These are phyloP conservation scores for Microglena sp. DNA, from an alignment of 139 green algal genomes.

Conservation along the genomic window DNA sequence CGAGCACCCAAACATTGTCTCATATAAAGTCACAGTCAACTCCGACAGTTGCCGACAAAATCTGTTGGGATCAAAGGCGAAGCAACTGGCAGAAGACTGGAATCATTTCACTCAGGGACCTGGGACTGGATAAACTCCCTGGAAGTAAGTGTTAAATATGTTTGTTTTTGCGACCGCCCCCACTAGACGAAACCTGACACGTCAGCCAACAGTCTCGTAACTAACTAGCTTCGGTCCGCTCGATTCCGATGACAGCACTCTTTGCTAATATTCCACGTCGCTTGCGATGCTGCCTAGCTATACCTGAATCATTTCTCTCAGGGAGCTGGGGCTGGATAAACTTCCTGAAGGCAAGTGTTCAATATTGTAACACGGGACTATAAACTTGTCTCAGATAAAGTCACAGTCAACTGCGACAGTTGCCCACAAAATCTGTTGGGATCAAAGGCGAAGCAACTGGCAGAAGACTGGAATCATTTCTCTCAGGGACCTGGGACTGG, in stretches of 20 bases:
- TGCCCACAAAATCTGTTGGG: neutral
- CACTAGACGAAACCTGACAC: too few species aligned
- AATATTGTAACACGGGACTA: conserved; percentile 4
- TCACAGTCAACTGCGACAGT: neutral
- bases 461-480: conserved; percentile 44
- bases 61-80: conserved; percentile 9
- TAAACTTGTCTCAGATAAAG: neutral
- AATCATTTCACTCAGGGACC: conserved; percentile 40
- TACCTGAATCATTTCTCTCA: too few species aligned
- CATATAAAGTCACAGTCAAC: neutral
- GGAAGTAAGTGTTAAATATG: too few species aligned
- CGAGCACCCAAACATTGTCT: neutral
- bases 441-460: conserved; percentile 28
- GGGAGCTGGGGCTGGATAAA: too few species aligned
- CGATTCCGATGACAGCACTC: too few species aligned
- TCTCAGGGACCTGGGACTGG: conserved; percentile 38
- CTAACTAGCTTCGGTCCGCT: too few species aligned
- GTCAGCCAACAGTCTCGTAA: too few species aligned
- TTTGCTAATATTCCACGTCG: too few species aligned
- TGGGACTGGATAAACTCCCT: conserved; percentile 27
- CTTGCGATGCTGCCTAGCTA: too few species aligned
- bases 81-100: conserved; percentile 45
- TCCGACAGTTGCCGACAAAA: neutral
- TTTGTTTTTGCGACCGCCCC: too few species aligned
- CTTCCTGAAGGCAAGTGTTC: too few species aligned